Evolutionary conservation across 2,329 filamentous ascomycete species (phyloP), one percentile per base, ranked within the genome.

Genomic region (Penicillium sp.): DNA sequence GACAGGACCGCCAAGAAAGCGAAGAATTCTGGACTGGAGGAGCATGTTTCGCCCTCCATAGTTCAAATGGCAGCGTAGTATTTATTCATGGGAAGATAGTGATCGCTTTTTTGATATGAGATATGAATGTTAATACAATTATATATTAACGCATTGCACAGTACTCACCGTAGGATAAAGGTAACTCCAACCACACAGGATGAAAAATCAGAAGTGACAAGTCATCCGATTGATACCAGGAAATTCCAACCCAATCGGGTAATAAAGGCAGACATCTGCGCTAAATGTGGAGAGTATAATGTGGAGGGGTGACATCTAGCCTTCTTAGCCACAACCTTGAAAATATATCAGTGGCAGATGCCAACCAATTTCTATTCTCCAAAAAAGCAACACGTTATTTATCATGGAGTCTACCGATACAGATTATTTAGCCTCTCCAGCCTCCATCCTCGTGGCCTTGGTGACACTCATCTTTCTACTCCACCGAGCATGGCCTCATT

Each of bases 181-280:
- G 40, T 48, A 50, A 35, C n/a, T 6, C 45, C 2, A 35, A 23
- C 12, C 29, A 10, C 21, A 35, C 8, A 5, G 7, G 29, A 42
- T 33, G n/a, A 0, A 53, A 50, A 17, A 15, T 33, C 8, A 19
- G 27, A 7, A n/a, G 13, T 49, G 27, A 19, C 27, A 35, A 25
- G 35, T 48, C 38, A 50, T 12, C 53, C 12, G 19, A 42, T 25
- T 37, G 25, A 42, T 19, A 54, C 15, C 62, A 51, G 67, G 67
- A 69, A 64, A 63, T 67, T 65, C 41, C 47, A 64, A 63, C 67
- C 61, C 15, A 57, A 68, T 68, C 58, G 52, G 67, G 67, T 59
- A 69, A 61, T 57, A 25, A 8, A 37, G 37, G 43, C 33, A 21
- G 48, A 40, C 9, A 51, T 43, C 41, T 51, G 56, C 19, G 41